Conservation (phyloP, 2,329 filamentous ascomycete genomes). For the Chaetomiaceae sp. region DNA sequence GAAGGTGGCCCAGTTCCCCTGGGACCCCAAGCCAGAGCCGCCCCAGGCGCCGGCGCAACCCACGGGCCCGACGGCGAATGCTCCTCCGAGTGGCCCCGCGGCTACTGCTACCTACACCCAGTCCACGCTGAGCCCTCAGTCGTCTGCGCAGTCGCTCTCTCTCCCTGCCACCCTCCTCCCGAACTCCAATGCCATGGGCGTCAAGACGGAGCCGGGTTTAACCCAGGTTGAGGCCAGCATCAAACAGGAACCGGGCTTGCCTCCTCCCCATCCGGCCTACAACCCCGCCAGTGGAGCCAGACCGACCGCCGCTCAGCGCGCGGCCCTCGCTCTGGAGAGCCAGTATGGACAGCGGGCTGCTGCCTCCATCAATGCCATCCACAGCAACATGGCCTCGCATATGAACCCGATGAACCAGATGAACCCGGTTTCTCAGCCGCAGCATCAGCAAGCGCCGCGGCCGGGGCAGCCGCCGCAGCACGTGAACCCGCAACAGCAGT, state of each 20-base stretch:
- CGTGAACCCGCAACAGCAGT: slow-evolving; percentile 31
- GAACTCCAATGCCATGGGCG: slow-evolving; percentile 30
- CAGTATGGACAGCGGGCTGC: slow-evolving; percentile 62
- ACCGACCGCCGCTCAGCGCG: slow-evolving; percentile 48
- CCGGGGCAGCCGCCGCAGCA: slow-evolving; percentile 30
- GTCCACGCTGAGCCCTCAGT: slow-evolving; percentile 35
- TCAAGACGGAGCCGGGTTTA: slow-evolving; percentile 27
- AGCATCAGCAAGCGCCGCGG: slow-evolving; percentile 19
- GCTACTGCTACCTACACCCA: slow-evolving; percentile 31
- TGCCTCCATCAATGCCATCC: slow-evolving; percentile 62
- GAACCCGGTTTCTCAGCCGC: no score
- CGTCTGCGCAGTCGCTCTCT: slow-evolving; percentile 27
- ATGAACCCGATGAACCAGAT: slow-evolving; percentile 9
- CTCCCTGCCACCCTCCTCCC: slow-evolving; percentile 30
- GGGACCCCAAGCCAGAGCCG: slow-evolving; percentile 80
- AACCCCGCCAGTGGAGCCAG: slow-evolving; percentile 31
- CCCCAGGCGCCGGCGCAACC: slow-evolving; percentile 38
- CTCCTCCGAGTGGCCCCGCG: slow-evolving; percentile 25
- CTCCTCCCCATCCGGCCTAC: slow-evolving; percentile 32
- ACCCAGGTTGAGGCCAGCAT: slow-evolving; percentile 44
- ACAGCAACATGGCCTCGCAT: slow-evolving; percentile 36
- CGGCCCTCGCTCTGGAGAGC: slow-evolving; percentile 52
- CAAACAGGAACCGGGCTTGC: slow-evolving; percentile 45
- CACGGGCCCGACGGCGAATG: slow-evolving; percentile 27
- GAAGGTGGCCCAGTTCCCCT: slow-evolving; percentile 84